These are phyloP conservation scores for Elsinoe batatas DNA, from an alignment of 2,329 filamentous ascomycete species.

Conservation along the genomic window DNA sequence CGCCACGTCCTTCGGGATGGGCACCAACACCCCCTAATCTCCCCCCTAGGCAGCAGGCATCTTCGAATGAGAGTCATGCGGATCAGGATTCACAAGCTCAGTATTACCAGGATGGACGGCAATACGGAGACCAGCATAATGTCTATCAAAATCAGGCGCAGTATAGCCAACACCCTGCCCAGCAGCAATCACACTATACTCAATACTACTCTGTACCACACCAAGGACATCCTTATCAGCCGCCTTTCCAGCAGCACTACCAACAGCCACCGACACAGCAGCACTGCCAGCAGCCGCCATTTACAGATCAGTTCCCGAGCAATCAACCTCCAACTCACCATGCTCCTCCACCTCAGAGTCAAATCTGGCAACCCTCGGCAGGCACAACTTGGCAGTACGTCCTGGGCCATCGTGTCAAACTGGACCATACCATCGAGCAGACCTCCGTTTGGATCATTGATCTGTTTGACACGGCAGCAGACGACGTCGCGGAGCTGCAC, in stretches of 20 bases:
- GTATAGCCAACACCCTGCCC: background rate
- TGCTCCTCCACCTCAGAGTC: background rate
- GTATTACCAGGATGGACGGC: background rate
- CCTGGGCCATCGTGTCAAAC: slow-evolving; percentile 30
- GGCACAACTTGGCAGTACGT: slow-evolving; percentile 42
- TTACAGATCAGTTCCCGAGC: background rate
- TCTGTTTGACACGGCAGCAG: slow-evolving; percentile 44
- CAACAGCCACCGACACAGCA: background rate
- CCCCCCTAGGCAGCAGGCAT: background rate
- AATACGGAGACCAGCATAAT: background rate
- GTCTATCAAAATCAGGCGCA: background rate
- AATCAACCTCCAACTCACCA: background rate
- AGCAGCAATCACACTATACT: background rate
- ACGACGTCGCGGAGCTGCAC: slow-evolving; percentile 41
- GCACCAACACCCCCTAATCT: slow-evolving; percentile 1
- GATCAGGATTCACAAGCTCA: background rate
- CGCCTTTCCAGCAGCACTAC: background rate
- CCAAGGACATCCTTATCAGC: background rate
- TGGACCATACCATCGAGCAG: slow-evolving; percentile 26
- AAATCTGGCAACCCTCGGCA: slow-evolving; percentile 5
- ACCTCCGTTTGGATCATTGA: slow-evolving; percentile 54
- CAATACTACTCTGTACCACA: background rate
- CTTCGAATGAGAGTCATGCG: background rate
- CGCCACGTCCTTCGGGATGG: slow-evolving; percentile 4
- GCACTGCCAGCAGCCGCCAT: background rate